phyloP scores from a whole-genome alignment of 2,329 filamentous ascomycete species.

The Microdochium trichocladiopsis region DNA sequence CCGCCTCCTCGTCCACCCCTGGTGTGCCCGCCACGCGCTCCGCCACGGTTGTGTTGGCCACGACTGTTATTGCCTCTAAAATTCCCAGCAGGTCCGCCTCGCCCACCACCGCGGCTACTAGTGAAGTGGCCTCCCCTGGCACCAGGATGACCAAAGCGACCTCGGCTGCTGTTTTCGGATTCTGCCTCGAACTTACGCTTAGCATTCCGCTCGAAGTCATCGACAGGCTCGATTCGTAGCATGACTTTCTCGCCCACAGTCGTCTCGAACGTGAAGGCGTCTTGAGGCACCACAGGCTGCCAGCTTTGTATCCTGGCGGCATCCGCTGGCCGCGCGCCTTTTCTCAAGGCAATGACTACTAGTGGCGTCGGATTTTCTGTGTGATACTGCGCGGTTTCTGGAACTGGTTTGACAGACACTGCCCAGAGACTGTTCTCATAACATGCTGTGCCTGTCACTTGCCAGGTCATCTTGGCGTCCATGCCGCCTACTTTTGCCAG shows the following conservation, averaged over 20 bases:
- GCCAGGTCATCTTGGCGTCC: conserved; percentile 76
- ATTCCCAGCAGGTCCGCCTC: conserved; percentile 32
- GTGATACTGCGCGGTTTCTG: conserved; percentile 59
- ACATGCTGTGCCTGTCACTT: conserved; percentile 68
- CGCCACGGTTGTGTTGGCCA: conserved; percentile 20
- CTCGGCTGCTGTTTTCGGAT: neutral
- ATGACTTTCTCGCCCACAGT: conserved; percentile 82
- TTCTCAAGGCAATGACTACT: conserved; percentile 75
- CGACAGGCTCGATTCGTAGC: conserved; percentile 71
- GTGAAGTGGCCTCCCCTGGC: conserved; percentile 20
- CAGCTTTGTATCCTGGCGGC: conserved; percentile 77
- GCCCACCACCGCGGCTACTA: conserved; percentile 27
- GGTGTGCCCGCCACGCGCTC: conserved; percentile 28
- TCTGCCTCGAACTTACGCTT: neutral
- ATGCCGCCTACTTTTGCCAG: conserved; percentile 82
- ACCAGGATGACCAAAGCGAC: conserved; percentile 20
- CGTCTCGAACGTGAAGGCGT: conserved; percentile 72
- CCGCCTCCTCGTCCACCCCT: conserved; percentile 26
- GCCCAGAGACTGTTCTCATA: conserved; percentile 85
- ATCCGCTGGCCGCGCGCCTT: conserved; percentile 70
- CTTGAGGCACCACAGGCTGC: conserved; percentile 66
- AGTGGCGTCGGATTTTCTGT: conserved; percentile 74
- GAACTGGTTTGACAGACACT: conserved; percentile 67
- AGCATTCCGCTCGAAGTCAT: neutral
- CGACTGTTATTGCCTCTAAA: conserved; percentile 5